Percentiles rank a stretch among this genome's conserved stretches.
These are phyloP conservation scores for Pythium periplocum DNA, from an alignment of 352 stramenopile genomes.

Conservation along the genomic window DNA sequence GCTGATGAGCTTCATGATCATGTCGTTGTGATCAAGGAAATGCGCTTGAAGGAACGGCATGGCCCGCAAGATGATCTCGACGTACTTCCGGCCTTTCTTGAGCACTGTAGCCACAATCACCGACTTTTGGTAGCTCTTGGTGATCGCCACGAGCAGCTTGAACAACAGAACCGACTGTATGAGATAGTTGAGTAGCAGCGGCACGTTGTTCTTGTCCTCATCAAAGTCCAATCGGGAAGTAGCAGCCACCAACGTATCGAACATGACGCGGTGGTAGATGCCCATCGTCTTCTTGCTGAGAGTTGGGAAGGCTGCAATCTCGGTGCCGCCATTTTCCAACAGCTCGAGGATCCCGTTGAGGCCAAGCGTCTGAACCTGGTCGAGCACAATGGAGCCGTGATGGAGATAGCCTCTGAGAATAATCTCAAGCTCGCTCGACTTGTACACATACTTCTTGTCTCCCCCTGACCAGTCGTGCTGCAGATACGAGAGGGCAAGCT, in stretches of 20 bases:
- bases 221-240: constrained; percentile 36
- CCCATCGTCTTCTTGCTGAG: constrained; percentile 48
- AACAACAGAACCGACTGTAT: constrained; percentile 50
- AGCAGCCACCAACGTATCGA: constrained; percentile 31
- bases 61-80: constrained; percentile 37
- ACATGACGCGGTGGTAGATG: constrained; percentile 43
- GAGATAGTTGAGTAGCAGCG: constrained; percentile 46
- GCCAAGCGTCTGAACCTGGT: constrained; percentile 43
- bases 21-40: constrained; percentile 38
- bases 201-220: constrained; percentile 10
- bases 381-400: constrained; percentile 29
- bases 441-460: constrained; percentile 34
- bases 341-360: constrained; percentile 38
- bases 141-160: constrained; percentile 53
- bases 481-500: constrained; percentile 29
- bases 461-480: constrained; percentile 40
- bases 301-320: constrained; percentile 23
- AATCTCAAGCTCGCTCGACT: constrained; percentile 30
- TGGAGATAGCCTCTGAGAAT: constrained; percentile 34
- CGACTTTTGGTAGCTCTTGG: constrained; percentile 50
- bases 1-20: constrained; percentile 42
- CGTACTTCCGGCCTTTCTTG: constrained; percentile 42
- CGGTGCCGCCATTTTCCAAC: constrained; percentile 23
- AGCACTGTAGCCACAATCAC: constrained; percentile 45
- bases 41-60: constrained; percentile 58